Evolutionary conservation across 208 protist genomes (phyloP).

Genomic region (Acanthamoeba sp.): DNA sequence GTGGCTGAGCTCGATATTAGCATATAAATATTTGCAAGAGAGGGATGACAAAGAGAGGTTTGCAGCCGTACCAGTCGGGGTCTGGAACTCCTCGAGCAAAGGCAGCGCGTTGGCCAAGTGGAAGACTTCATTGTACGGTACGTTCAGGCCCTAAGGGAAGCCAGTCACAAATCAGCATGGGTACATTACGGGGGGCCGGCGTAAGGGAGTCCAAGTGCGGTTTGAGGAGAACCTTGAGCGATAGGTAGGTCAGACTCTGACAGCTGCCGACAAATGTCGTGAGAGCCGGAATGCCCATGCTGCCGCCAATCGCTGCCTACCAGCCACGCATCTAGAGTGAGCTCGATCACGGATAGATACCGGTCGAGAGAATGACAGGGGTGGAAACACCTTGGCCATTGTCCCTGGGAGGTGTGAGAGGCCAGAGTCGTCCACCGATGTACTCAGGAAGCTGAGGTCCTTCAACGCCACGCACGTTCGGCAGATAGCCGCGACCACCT

Average conservation of each 20-base stretch:
- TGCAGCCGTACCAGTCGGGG: not conserved
- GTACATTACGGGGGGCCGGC: not conserved
- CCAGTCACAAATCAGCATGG: not conserved
- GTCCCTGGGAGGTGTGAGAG: not conserved
- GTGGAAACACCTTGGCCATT: not conserved
- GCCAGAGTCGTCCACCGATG: not conserved
- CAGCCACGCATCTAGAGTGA: not conserved
- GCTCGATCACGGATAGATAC: no score
- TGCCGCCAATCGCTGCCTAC: not conserved
- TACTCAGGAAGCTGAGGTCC: not conserved
- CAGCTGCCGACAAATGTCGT: not conserved
- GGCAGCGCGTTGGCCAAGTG: not conserved
- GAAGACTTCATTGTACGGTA: not conserved
- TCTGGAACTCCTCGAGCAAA: not conserved
- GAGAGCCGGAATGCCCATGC: not conserved
- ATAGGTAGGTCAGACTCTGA: not conserved
- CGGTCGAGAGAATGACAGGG: no score
- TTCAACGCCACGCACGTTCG: not conserved
- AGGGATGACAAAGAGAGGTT: no score
- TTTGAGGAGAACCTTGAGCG: not conserved
- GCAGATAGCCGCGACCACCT: not conserved
- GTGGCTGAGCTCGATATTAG: no score
- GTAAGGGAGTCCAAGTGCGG: not conserved
- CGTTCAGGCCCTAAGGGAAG: not conserved
- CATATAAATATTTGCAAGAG: no score